Conservation (phyloP, 2,329 filamentous ascomycete genomes). For the Claviceps sp. region DNA sequence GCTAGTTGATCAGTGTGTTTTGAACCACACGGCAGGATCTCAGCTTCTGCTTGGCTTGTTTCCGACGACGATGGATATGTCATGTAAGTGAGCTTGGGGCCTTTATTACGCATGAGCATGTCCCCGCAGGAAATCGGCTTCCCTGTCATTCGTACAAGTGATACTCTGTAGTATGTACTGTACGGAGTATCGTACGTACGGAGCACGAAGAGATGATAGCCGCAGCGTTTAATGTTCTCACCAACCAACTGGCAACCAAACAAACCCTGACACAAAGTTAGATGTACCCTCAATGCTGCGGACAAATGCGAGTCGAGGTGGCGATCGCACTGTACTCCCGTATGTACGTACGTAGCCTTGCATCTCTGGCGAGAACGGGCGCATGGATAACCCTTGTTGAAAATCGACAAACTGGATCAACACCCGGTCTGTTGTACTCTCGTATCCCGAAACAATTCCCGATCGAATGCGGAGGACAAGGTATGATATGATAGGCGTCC, state of each 20-base stretch:
- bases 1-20: not conserved
- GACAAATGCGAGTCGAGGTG: not conserved
- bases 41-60: not conserved
- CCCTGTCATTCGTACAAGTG: not conserved
- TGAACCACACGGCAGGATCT: not conserved
- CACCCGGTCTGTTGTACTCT: not conserved
- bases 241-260: no score
- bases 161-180: no score
- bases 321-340: no score
- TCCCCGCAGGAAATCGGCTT: not conserved
- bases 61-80: not conserved
- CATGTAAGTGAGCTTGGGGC: not conserved
- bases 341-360: no score
- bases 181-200: no score
- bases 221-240: no score
- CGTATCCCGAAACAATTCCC: conserved; percentile 1
- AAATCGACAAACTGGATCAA: not conserved
- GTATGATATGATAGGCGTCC: not conserved
- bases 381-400: not conserved
- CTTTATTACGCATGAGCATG: not conserved
- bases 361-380: not conserved
- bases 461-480: not conserved
- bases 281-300: no score
- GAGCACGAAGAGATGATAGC: no score
- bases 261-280: no score